Conservation (phyloP, 2,329 filamentous ascomycete species). For the Aspergillus neotritici region DNA sequence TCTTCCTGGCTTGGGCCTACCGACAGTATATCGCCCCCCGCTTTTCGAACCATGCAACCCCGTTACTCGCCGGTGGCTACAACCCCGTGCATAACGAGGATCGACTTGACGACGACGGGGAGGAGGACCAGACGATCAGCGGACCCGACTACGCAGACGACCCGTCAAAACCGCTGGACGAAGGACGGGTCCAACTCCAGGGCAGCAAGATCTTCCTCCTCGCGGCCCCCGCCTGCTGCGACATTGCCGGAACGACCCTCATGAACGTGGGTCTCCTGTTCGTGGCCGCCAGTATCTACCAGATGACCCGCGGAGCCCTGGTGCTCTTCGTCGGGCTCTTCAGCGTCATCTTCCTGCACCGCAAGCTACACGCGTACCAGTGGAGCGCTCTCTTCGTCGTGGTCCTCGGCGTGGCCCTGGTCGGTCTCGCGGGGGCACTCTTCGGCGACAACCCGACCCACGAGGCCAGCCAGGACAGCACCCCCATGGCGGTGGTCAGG, state of each 20-base stretch:
- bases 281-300: constrained; percentile 92
- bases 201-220: constrained; percentile 70
- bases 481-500: constrained; percentile 22
- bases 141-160: constrained; percentile 41
- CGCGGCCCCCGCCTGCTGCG: constrained; percentile 81
- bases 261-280: constrained; percentile 96
- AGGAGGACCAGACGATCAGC: constrained; percentile 41
- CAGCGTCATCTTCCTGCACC: constrained; percentile 81
- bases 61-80: constrained; percentile 55
- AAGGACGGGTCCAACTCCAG: constrained; percentile 55
- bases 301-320: constrained; percentile 94
- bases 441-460: constrained; percentile 55
- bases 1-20: constrained; percentile 65
- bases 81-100: constrained; percentile 54
- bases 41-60: constrained; percentile 33
- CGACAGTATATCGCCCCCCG: constrained; percentile 47
- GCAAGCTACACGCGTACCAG: constrained; percentile 77
- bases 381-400: constrained; percentile 86
- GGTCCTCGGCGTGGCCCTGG: constrained; percentile 78
- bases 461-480: constrained; percentile 27
- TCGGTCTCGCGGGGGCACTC: constrained; percentile 82
- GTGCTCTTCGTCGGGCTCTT: constrained; percentile 95
- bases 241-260: constrained; percentile 89
- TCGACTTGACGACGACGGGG: constrained; percentile 39
- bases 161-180: constrained; percentile 53